Evolutionary conservation across 163 green algal genomes (phyloP), one percentile per base, ranked within the genome.

Genomic region (Chlamydomonas reinhardtii): DNA sequence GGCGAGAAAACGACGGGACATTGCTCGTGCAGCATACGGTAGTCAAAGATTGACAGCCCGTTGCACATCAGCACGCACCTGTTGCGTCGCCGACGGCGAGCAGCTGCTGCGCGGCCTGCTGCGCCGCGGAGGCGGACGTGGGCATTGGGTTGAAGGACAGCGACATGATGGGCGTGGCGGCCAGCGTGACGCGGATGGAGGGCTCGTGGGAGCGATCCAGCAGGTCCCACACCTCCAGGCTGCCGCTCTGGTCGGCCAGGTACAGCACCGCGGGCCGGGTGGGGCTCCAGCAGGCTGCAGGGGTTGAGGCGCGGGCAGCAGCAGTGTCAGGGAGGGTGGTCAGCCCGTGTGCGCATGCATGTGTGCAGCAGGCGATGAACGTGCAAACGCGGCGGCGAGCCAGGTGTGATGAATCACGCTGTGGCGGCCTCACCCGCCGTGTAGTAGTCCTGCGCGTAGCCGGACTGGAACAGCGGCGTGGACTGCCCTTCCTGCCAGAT

Each of bases 221-320:
- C 70, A 98, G 86, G 86, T 98, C 95, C 96, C 96, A 98, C 15
- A 96, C 91, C 65, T 98, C 93, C 69, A 98, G 81, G 74, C 87
- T 86, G 25, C 96, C 95, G 56, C 93, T 93, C 32, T 89, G 75
- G 31, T 93, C 87, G 0, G 92, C 91, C 16, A 96, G 74, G 81
- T 95, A 96, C 43, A 98, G 73, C n/a, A 98, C 93, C 0, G 91
- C 96, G 54, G 96, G 95, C 0, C 95, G 93, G 15, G 90, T 96
- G 62, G 95, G 95, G 85, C 93, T 97, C 95, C 96, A 98, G 81
- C 87, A 94, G 37, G 89, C 92, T 94, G 82, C 22, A 27, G 52
- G 16, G 39, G 39, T 48, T n/a, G n/a, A n/a, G 39, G 39, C 39
- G 39, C 39, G 39, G 39, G 73, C 48, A 22, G 69, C 48, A 14